These are phyloP conservation scores for Pyrenochaeta sp. DNA, from an alignment of 2,329 filamentous ascomycete genomes.

Conservation along the genomic window DNA sequence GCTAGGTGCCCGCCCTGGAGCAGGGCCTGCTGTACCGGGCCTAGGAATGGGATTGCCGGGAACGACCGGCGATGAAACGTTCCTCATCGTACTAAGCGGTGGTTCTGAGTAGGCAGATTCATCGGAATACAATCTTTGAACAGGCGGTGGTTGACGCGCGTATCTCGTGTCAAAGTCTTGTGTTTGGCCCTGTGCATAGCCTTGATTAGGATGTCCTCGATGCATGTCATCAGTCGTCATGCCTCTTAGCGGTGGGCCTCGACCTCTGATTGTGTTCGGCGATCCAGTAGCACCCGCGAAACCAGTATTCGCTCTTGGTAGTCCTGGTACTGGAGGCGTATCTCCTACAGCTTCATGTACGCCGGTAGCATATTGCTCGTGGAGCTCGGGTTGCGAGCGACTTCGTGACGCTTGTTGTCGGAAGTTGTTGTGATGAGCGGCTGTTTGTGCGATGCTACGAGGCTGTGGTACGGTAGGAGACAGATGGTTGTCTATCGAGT, in stretches of 20 bases:
- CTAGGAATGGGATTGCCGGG: conserved; percentile 35
- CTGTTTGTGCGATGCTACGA: conserved; percentile 17
- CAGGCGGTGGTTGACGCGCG: conserved; percentile 37
- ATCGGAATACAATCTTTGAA: conserved; percentile 45
- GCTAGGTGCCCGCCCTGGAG: conserved; percentile 33
- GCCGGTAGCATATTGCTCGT: conserved; percentile 39
- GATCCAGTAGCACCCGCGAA: conserved; percentile 32
- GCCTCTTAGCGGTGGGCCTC: conserved; percentile 36
- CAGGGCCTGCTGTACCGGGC: conserved; percentile 44
- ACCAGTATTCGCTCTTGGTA: conserved; percentile 60
- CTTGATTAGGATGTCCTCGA: conserved; percentile 24
- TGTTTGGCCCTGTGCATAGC: conserved; percentile 27
- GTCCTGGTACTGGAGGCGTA: conserved; percentile 57
- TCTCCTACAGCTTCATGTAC: conserved; percentile 78
- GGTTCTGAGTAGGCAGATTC: conserved; percentile 49
- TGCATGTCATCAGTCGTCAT: conserved; percentile 18
- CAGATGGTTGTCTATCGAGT: conserved; percentile 49
- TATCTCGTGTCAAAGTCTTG: conserved; percentile 40
- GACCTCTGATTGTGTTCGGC: conserved; percentile 37
- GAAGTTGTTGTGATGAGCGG: conserved; percentile 25
- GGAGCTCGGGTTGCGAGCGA: conserved; percentile 73
- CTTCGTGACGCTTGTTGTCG: conserved; percentile 61
- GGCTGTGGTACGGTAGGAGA: conserved; percentile 19
- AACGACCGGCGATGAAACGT: conserved; percentile 34
- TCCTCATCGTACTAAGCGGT: conserved; percentile 40